phyloP scores from a whole-genome alignment of 1,284 basidiomycete species.

The Pseudozyma thailandica region DNA sequence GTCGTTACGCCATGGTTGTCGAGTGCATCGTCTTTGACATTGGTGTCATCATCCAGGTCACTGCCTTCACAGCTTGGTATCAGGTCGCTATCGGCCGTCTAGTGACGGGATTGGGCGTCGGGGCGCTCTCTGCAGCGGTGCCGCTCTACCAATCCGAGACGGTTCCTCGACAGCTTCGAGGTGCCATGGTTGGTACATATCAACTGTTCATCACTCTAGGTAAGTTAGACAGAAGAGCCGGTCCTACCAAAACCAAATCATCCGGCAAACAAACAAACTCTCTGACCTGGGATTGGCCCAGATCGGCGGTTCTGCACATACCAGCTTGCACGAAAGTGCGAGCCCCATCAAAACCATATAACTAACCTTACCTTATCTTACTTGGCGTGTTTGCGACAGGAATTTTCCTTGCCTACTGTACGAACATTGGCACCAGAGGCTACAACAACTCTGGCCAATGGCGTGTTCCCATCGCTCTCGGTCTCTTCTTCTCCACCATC shows the following conservation, averaged over 20 bases:
- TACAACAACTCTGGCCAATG: constrained; percentile 71
- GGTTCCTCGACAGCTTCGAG: constrained; percentile 80
- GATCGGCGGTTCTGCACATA: too few relatives aligned
- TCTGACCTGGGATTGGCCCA: too few relatives aligned
- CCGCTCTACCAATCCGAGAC: constrained; percentile 81
- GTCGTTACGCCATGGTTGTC: constrained; percentile 77
- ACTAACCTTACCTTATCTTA: too few relatives aligned
- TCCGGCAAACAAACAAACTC: too few relatives aligned
- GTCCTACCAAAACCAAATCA: too few relatives aligned
- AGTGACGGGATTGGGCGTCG: constrained; percentile 71
- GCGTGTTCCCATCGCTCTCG: constrained; percentile 77
- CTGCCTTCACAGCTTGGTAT: constrained; percentile 64
- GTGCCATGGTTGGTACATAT: constrained; percentile 77
- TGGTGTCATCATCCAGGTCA: constrained; percentile 75
- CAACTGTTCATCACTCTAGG: constrained; percentile 72
- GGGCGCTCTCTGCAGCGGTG: constrained; percentile 75
- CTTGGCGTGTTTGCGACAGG: too few relatives aligned
- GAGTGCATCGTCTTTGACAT: constrained; percentile 77
- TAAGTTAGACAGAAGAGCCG: too few relatives aligned
- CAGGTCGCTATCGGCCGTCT: constrained; percentile 75
- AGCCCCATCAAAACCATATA: too few relatives aligned
- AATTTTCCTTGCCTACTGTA: constrained; percentile 78
- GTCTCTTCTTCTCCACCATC: constrained; percentile 77
- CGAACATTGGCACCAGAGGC: constrained; percentile 61
- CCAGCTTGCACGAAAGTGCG: too few relatives aligned